Conservation (phyloP, 345 rosid genomes). For the Salix caprea region DNA sequence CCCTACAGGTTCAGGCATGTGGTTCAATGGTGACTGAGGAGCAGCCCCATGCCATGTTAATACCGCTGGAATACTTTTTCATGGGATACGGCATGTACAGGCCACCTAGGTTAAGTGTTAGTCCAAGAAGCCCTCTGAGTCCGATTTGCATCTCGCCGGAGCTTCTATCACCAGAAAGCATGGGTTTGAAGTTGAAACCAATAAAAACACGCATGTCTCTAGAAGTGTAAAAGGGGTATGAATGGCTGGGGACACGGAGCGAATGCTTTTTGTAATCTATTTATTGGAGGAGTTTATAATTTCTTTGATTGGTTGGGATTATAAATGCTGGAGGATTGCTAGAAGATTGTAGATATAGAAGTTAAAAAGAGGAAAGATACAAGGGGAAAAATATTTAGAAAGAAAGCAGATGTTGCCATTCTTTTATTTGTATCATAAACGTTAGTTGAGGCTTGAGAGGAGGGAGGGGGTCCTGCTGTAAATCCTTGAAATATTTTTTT, state of each 20-base stretch:
- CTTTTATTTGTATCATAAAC: slow-evolving; percentile 27
- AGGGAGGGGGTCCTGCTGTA: slow-evolving; percentile 18
- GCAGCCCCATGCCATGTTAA: slow-evolving; percentile 95
- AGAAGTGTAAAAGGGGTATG: slow-evolving; percentile 12
- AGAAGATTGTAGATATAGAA: slow-evolving; percentile 38
- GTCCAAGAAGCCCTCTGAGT: slow-evolving; percentile 93
- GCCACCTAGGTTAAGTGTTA: slow-evolving; percentile 56
- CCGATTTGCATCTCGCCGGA: slow-evolving; percentile 76
- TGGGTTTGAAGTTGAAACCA: slow-evolving; percentile 96
- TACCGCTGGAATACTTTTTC: slow-evolving; percentile 86
- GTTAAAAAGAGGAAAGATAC: slow-evolving; percentile 4
- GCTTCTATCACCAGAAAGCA: slow-evolving; percentile 95
- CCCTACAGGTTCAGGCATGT: slow-evolving; percentile 78
- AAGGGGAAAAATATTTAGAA: slow-evolving; percentile 8
- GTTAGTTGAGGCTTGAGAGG: slow-evolving; percentile 6
- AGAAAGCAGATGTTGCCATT: slow-evolving; percentile 28
- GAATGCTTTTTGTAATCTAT: slow-evolving; percentile 17
- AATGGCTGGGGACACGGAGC: not conserved
- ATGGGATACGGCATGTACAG: slow-evolving; percentile 77
- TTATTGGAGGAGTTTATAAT: slow-evolving; percentile 11
- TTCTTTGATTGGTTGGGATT: slow-evolving; percentile 15
- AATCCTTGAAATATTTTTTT: slow-evolving; percentile 28
- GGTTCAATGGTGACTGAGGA: slow-evolving; percentile 96
- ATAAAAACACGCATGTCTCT: slow-evolving; percentile 56
- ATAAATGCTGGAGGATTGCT: slow-evolving; percentile 2